These are phyloP conservation scores for Penicillium waksmanii DNA, from an alignment of 495 filamentous ascomycete species.

Conservation along the genomic window DNA sequence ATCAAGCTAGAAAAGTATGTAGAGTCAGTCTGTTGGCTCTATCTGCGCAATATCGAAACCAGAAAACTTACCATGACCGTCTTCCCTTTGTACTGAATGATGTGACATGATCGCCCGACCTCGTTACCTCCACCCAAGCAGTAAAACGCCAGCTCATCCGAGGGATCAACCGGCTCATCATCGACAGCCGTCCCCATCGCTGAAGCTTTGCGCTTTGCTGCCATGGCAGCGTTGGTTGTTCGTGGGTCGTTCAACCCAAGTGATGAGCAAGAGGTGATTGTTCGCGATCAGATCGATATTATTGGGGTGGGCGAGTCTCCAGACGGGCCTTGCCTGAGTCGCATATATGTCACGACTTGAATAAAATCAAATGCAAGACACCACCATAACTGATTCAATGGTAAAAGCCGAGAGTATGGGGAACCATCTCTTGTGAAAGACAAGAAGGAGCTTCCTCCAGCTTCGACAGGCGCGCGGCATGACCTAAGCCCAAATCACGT, in stretches of 20 bases:
- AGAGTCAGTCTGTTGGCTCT: not conserved
- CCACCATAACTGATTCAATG: not conserved
- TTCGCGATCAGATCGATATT: not conserved
- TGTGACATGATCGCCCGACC: slow-evolving; percentile 95
- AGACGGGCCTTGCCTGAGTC: not conserved
- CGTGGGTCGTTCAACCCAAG: not conserved
- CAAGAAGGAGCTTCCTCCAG: too few relatives aligned
- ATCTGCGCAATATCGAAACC: not conserved
- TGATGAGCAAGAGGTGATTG: not conserved
- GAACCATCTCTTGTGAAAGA: not conserved
- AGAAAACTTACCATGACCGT: slow-evolving; percentile 83
- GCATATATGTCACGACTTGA: not conserved
- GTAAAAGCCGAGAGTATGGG: too few relatives aligned
- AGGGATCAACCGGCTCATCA: slow-evolving; percentile 73
- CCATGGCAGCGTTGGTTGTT: slow-evolving; percentile 51
- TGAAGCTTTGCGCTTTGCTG: slow-evolving; percentile 74
- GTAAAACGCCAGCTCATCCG: slow-evolving; percentile 90
- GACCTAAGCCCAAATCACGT: slow-evolving; percentile 25
- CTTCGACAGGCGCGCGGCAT: slow-evolving; percentile 7
- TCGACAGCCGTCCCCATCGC: slow-evolving; percentile 61
- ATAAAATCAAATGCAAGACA: not conserved
- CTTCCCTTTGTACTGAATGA: slow-evolving; percentile 98
- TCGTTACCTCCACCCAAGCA: slow-evolving; percentile 95
- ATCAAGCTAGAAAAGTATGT: slow-evolving; percentile 63
- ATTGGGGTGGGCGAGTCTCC: not conserved